Percentiles rank a stretch among this genome's conserved stretches.
phyloP scores from a whole-genome alignment of 139 green algal genomes.

The Raphidocelis subcapitata region DNA sequence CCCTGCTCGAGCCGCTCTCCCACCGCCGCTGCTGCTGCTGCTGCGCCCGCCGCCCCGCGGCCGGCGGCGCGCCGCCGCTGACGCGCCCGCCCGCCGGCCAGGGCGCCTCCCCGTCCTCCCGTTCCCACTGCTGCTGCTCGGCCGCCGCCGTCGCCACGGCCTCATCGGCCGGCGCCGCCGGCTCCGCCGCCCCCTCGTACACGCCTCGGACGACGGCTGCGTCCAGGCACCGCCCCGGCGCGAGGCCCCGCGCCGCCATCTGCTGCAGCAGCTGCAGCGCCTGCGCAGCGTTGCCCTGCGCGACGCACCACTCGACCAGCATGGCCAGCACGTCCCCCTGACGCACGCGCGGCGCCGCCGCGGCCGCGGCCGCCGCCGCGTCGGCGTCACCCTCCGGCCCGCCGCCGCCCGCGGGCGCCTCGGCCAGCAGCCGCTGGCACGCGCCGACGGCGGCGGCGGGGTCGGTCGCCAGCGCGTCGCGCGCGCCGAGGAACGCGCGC shows the following conservation, averaged over 20 bases:
- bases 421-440: conserved; percentile 36
- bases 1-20: too few species aligned
- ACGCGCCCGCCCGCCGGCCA: too few species aligned
- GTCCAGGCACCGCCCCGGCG: too few species aligned
- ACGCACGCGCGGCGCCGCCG: conserved; percentile 27
- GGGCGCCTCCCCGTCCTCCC: too few species aligned
- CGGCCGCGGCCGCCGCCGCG: background rate
- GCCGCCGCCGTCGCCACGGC: too few species aligned
- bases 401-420: conserved; percentile 8
- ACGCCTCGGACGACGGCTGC: too few species aligned
- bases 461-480: conserved; percentile 17
- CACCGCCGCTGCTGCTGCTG: too few species aligned
- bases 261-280: conserved; percentile 26
- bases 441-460: conserved; percentile 27
- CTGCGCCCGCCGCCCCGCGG: too few species aligned
- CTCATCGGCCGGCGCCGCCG: too few species aligned
- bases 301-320: conserved; percentile 35
- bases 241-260: conserved; percentile 8
- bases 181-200: too few species aligned
- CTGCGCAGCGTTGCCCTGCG: conserved; percentile 22
- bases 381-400: background rate
- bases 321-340: conserved; percentile 51
- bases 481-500: conserved; percentile 33
- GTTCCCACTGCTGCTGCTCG: too few species aligned
- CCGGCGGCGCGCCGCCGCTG: too few species aligned